A percentile compares a stretch with the other conserved stretches of the same genome.
Evolutionary conservation across 441 rosid species (phyloP).

Genomic region (Mallotus japonicus): DNA sequence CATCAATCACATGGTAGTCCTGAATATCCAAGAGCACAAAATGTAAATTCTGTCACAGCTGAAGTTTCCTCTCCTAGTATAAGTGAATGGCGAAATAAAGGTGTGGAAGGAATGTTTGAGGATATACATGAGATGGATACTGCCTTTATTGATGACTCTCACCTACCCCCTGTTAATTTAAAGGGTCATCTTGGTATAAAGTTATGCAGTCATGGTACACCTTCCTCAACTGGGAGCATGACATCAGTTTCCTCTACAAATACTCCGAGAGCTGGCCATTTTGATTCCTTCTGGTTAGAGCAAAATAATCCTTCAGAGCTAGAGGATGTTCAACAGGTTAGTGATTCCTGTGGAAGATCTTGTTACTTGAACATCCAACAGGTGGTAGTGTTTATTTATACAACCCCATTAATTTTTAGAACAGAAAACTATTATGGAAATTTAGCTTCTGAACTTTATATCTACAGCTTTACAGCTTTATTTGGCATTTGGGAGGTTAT

Average conservation of each 20-base stretch:
- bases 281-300: conserved; percentile 80
- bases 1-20: conserved; percentile 50
- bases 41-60: conserved; percentile 35
- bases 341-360: conserved; percentile 27
- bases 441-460: neutral
- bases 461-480: neutral
- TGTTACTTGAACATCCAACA: neutral
- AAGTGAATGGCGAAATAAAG: conserved; percentile 78
- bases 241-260: conserved; percentile 77
- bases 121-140: conserved; percentile 94
- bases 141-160: conserved; percentile 68
- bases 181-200: conserved; percentile 59
- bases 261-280: conserved; percentile 76
- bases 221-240: conserved; percentile 76
- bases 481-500: conserved; percentile 4
- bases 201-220: conserved; percentile 55
- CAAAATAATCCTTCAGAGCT: conserved; percentile 63
- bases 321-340: conserved; percentile 81
- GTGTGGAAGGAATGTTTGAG: conserved; percentile 88
- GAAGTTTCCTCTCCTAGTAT: conserved; percentile 72
- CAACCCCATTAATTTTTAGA: no score
- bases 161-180: conserved; percentile 39
- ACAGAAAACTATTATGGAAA: neutral
- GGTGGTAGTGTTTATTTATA: neutral
- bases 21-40: conserved; percentile 49